These are phyloP conservation scores for Kodamaea plutei DNA, from an alignment of 1,139 yeast species.

Conservation along the genomic window DNA sequence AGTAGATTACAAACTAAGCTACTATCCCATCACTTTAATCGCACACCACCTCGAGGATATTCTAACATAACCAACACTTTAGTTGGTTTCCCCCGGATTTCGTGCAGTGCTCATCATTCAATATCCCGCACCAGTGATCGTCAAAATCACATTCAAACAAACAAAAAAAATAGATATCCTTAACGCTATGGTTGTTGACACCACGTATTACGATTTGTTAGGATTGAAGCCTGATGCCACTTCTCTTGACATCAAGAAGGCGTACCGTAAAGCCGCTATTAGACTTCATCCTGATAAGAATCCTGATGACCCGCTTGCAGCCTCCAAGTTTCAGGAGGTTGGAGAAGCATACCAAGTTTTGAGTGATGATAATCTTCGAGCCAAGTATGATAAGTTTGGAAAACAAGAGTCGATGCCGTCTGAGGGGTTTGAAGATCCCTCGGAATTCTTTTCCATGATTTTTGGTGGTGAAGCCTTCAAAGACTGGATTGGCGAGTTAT, in stretches of 20 bases:
- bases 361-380: slow-evolving; percentile 68
- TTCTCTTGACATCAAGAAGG: slow-evolving; percentile 81
- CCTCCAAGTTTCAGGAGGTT: slow-evolving; percentile 60
- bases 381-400: slow-evolving; percentile 80
- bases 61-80: no score
- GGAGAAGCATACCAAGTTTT: slow-evolving; percentile 84
- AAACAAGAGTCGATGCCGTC: slow-evolving; percentile 78
- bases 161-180: no score
- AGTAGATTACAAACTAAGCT: no score
- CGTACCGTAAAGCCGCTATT: slow-evolving; percentile 87
- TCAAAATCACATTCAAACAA: no score
- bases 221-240: slow-evolving; percentile 70
- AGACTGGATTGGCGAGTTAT: slow-evolving; percentile 81
- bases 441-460: slow-evolving; percentile 66
- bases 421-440: slow-evolving; percentile 75
- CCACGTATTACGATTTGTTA: slow-evolving; percentile 79
- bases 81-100: no score
- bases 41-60: no score
- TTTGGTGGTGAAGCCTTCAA: slow-evolving; percentile 77
- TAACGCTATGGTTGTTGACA: slow-evolving; percentile 78
- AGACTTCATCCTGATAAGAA: slow-evolving; percentile 93
- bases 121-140: no score
- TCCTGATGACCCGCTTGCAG: slow-evolving; percentile 82
- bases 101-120: no score
- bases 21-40: no score